Base-by-base conservation (phyloP, 306 rosid genomes). In the Ormosia emarginata region DNA sequence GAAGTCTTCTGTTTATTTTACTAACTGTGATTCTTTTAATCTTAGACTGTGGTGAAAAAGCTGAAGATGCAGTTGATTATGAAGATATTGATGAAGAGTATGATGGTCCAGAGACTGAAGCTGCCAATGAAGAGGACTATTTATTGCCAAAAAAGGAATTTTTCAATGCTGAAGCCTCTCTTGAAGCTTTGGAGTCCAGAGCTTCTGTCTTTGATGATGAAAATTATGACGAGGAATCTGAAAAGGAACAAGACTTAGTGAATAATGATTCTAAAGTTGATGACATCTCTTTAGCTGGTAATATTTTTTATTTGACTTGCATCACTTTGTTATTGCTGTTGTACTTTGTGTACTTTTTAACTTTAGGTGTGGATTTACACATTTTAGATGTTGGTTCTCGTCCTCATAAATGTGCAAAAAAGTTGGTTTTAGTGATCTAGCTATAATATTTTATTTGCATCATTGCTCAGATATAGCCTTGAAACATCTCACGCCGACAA, bases 21-120 rank as follows among this genome's bases (percentile, higher is more conserved):
- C 79, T 82, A 72, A 79, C 85, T 80, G 34, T 65, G 66, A 30
- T 83, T 81, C 62, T 59, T 81, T 11, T 57, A 59, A 69, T 88
- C 66, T 57, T 83, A 95, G 99, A 89, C 74, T 95, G 93, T 79
- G 93, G 88, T 78, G 94, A 91, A 79, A 95, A 95, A 83, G 98
- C 97, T 68, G 99, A 90, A 82, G 91, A 91, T 82, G 99, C 99
- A 34, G 90, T 95, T 78, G 97, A 95, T 87, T 95, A 93, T 81
- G 97, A 93, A 88, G 98, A 95, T 84, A 91, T 95, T 82, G 99
- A 95, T 81, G 99, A 95, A 82, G 94, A 95, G 78, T 95, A 90
- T 66, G 98, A 91, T 71, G 99, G 97, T 73, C 99, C 99, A 33
- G 99, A 95, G 88, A 82, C 87, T 83, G 94, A 93, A 84, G 92